Conservation (phyloP, 2,329 filamentous ascomycete species). For the Fusarium oxysporum region DNA sequence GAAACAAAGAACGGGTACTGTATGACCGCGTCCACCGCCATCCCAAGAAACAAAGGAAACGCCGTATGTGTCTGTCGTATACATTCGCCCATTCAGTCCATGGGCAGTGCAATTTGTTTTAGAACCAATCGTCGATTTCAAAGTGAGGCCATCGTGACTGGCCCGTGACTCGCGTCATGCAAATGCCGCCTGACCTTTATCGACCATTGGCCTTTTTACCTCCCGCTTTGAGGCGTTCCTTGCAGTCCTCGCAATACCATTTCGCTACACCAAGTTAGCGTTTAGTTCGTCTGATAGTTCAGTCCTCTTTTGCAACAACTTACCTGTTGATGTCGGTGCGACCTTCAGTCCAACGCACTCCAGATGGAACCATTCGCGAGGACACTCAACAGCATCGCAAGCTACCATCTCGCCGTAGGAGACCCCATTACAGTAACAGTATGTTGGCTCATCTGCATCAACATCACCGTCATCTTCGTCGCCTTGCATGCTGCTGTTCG, state of each 20-base stretch:
- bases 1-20: slow-evolving; percentile 28
- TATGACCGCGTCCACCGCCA: slow-evolving; percentile 25
- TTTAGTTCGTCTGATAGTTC: background rate
- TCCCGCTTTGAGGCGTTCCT: slow-evolving; percentile 69
- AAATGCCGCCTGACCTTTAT: slow-evolving; percentile 43
- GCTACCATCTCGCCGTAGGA: slow-evolving; percentile 89
- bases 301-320: slow-evolving; percentile 51
- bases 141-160: slow-evolving; percentile 32
- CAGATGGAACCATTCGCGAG: slow-evolving; percentile 85
- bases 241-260: slow-evolving; percentile 87
- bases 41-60: slow-evolving; percentile 38
- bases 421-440: slow-evolving; percentile 83
- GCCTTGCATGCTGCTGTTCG: slow-evolving; percentile 55
- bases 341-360: slow-evolving; percentile 84
- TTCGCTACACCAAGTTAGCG: slow-evolving; percentile 67
- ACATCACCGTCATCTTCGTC: slow-evolving; percentile 67
- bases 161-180: slow-evolving; percentile 17
- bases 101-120: slow-evolving; percentile 22
- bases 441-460: slow-evolving; percentile 77
- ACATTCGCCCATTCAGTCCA: slow-evolving; percentile 25
- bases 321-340: slow-evolving; percentile 80
- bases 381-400: slow-evolving; percentile 79
- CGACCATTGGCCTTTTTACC: slow-evolving; percentile 64
- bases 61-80: slow-evolving; percentile 39
- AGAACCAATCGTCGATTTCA: slow-evolving; percentile 25